Evolutionary conservation across 1,139 yeast genomes (phyloP).

Genomic region (Diutina ranongensis): DNA sequence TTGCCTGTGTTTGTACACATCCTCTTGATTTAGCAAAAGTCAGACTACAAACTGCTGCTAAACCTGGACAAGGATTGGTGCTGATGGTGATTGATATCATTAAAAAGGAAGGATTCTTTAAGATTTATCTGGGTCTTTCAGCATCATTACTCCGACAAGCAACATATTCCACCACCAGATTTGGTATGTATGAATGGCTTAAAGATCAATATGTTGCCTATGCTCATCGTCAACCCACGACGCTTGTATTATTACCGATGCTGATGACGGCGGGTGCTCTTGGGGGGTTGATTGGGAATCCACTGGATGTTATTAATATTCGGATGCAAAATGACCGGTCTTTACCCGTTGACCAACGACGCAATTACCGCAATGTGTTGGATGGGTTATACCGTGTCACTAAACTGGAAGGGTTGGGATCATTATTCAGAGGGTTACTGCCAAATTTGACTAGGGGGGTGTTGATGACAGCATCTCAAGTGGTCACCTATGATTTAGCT

Average conservation of each 20-base stretch:
- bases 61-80: slow-evolving; percentile 48
- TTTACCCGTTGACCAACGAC: slow-evolving; percentile 49
- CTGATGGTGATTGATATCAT: slow-evolving; percentile 53
- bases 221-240: slow-evolving; percentile 19
- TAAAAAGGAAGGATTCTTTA: slow-evolving; percentile 52
- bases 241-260: slow-evolving; percentile 48
- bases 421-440: slow-evolving; percentile 61
- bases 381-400: slow-evolving; percentile 58
- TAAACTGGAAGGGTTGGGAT: slow-evolving; percentile 47
- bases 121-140: slow-evolving; percentile 67
- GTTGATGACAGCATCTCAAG: slow-evolving; percentile 86
- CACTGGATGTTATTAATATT: slow-evolving; percentile 79
- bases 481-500: slow-evolving; percentile 75
- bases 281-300: slow-evolving; percentile 82
- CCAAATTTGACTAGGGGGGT: slow-evolving; percentile 77
- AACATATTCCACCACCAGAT: slow-evolving; percentile 77
- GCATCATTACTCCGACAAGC: slow-evolving; percentile 81
- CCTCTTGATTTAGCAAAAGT: slow-evolving; percentile 82
- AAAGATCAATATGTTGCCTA: slow-evolving; percentile 39
- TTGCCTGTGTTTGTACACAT: slow-evolving; percentile 53
- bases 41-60: slow-evolving; percentile 62
- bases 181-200: slow-evolving; percentile 70
- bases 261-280: slow-evolving; percentile 77
- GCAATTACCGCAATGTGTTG: slow-evolving; percentile 69
- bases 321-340: slow-evolving; percentile 87